phyloP scores from a whole-genome alignment of 352 stramenopile species.

The Phytophthora litchii region DNA sequence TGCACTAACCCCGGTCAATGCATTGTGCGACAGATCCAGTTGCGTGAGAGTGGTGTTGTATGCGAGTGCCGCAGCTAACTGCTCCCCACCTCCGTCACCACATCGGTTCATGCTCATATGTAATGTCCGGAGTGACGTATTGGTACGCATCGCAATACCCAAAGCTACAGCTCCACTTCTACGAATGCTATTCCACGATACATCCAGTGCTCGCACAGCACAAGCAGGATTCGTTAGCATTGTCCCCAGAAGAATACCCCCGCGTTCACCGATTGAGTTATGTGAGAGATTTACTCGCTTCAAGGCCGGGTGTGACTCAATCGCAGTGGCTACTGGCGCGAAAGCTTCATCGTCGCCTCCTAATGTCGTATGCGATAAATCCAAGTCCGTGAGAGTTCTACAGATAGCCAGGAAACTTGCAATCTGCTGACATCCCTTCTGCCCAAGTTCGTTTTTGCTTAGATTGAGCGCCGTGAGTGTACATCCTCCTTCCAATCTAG shows the following conservation, averaged over 20 bases:
- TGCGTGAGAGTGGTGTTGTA: constrained; percentile 52
- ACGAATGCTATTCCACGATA: constrained; percentile 81
- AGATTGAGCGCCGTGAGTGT: constrained; percentile 65
- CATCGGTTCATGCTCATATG: constrained; percentile 78
- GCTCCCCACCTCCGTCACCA: constrained; percentile 62
- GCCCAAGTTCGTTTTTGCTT: constrained; percentile 72
- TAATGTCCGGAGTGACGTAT: constrained; percentile 48
- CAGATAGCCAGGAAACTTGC: constrained; percentile 57
- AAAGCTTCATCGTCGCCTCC: constrained; percentile 45
- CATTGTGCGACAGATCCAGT: constrained; percentile 69
- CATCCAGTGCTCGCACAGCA: constrained; percentile 51
- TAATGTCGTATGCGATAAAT: constrained; percentile 66
- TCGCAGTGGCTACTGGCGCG: constrained; percentile 51
- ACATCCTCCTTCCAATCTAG: constrained; percentile 21
- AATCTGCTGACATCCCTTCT: constrained; percentile 58
- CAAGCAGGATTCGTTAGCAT: constrained; percentile 67
- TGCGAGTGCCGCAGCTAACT: constrained; percentile 56
- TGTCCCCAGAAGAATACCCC: constrained; percentile 55
- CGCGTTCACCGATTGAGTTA: constrained; percentile 64
- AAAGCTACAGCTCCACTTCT: constrained; percentile 53
- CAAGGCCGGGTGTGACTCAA: constrained; percentile 57
- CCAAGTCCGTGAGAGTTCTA: constrained; percentile 50
- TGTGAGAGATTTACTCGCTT: constrained; percentile 66
- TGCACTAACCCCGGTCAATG: constrained; percentile 54
- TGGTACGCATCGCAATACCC: constrained; percentile 58